Evolutionary conservation across 768 basidiomycete species (phyloP), one percentile per base, ranked within the genome.

Genomic region (Agrocybe praecox): DNA sequence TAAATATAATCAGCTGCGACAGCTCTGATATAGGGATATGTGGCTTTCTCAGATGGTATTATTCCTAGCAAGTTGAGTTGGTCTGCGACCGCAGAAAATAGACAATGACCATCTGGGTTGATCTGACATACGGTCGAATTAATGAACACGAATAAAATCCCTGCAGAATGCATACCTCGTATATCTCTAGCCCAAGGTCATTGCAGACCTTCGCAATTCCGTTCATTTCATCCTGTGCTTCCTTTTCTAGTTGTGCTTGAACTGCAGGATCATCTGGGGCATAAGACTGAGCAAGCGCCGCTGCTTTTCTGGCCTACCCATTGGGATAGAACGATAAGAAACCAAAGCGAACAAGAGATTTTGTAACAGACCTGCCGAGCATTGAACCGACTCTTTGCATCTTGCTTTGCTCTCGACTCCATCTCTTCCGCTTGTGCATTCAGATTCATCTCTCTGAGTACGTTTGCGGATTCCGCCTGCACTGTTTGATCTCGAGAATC

Each of bases 31-130:
- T 74, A 75, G 6, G 74, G 65, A 66, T 92, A 90, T 52, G 77
- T 83, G 29, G 89, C 86, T 58, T 86, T 71, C 14, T 74, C 63
- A 1, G 80, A 62, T 9, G 87, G 80, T 26, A 95, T 58, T 48
- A 94, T 70, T 34, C 85, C 83, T 23, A 95, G 82, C n/a, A 90
- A 65, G 45, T 77, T 78, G 29, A 97, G 85, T 69, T 99, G 96
- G 71, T 98, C 94, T 22, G 93, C 96, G 22, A 98, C 78, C 10
- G 96, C 93, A 46, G 94, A 90, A 76, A 90, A 99, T 26, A 98
- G 86, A 74, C 96, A 98, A 65, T 98, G 96, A 0, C 96, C 96
- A 65, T 98, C 96, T 17, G 96, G 94, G 57, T 87, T 87, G 63
- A 98, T 89, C 94, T 97, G 59, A n/a, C 32, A 43, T 34, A 46